Evolutionary conservation across 805 yeast species (phyloP), one percentile per base, ranked within the genome.

Genomic region (Candida palmyrensis): DNA sequence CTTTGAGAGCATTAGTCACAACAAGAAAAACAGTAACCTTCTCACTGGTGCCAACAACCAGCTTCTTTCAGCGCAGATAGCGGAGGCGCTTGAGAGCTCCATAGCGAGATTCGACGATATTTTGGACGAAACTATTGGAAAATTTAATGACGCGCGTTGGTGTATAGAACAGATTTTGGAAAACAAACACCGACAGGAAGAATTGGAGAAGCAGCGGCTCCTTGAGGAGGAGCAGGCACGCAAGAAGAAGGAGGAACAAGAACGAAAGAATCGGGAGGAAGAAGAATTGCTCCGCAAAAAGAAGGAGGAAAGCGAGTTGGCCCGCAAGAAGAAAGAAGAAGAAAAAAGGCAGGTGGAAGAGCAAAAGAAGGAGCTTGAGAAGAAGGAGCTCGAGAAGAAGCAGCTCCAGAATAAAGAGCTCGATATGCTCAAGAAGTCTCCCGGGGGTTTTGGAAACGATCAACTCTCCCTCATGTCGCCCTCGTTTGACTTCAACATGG

Each of bases 71-170:
- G 61, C 64, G 5, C 50, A 55, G 13, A 57, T 66, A 17, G 57
- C 60, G 9, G 48, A 51, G 8, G 69, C 62, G 38, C 47, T 66
- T 16, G 43, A 60, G 9, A 45, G 43, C 29, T 56, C 57, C 38
- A 52, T 66, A n/a, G 42, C 50, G 26, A 56, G 55, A 29, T 65
- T 66, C 37, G 71, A 66, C 39, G 66, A 54, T 35, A 53, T 64
- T 19, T 49, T 66, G n/a, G 72, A 66, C 41, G 71, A 66, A 6
- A 60, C 70, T 2, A 49, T 58, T 8, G 38, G 53, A 33, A 64
- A 64, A 40, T 59, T 66, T 39, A 65, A 64, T 42, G 71, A 66
- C 32, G 62, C 68, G 2, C 47, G 52, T 24, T 66, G 72, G 72
- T 66, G 71, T 36, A 48, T 66, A 4, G 69, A 57, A 35, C 63